Evolutionary conservation across 2,329 filamentous ascomycete species (phyloP), one percentile per base, ranked within the genome.

Genomic region (Arthrobotrys sphaeroides): DNA sequence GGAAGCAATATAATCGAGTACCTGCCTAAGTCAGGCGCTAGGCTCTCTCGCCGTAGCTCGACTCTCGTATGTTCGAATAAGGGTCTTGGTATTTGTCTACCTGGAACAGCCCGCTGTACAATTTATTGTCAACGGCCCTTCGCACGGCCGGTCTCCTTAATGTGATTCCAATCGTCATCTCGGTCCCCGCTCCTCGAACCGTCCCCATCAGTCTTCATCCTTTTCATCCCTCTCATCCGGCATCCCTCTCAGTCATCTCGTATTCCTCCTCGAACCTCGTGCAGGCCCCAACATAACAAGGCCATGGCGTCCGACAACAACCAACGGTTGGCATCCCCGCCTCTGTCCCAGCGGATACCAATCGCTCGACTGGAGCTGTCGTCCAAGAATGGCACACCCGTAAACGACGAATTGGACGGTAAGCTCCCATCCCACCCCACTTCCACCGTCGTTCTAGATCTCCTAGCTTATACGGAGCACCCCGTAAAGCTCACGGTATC

Each of bases 361-460:
- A 75, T 75, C 64, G 72, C 72, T 57, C 62, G 72, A 60, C 65
- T 75, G 22, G 72, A 75, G 33, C 72, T 75, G 26, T 68, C 72
- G 4, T 75, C 72, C 7, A 75, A 75, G 64, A 75, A 68, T 18
- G 64, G 62, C n/a, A 33, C 62, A 38, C 62, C 72, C 24, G 72
- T 75, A 38, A 75, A 68, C 40, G 72, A 75, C 64, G 72, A 75
- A 43, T 59, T 75, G 20, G 72, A 75, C 22, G 72, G 69, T 73
- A 73, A 61, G 40, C 51, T 57, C 22, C 4, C 12, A n/a, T 10
- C 2, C 6, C 16, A 9, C 33, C 53, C 20, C 31, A 16, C 28
- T 22, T 43, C 16, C 55, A 18, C 7, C 33, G n/a, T 36, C 18
- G 47, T 9, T 61, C 38, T 43, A 55, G 7, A 28, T 16, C 28